phyloP scores from a whole-genome alignment of 768 basidiomycete genomes.

The Kwoniella sp. region DNA sequence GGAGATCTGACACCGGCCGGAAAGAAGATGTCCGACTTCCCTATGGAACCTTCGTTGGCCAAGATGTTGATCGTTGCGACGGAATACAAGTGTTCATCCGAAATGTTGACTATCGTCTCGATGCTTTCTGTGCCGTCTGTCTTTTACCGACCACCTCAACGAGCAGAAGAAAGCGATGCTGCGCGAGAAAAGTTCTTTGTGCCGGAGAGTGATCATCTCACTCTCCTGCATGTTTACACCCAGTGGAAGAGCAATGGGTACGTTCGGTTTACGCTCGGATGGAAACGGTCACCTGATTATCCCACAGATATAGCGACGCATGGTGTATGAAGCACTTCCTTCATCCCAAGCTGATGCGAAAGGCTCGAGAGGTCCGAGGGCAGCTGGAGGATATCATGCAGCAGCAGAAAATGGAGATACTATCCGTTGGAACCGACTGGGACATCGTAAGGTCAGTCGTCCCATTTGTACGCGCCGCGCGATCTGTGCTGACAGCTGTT shows the following conservation, averaged over 20 bases:
- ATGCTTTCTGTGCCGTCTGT: constrained; percentile 98
- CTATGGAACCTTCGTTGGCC: constrained; percentile 98
- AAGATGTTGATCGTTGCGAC: constrained; percentile 97
- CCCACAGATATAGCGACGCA: constrained; percentile 74
- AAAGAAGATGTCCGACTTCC: constrained; percentile 97
- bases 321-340: constrained; percentile 94
- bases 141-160: constrained; percentile 93
- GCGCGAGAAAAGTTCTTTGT: constrained; percentile 98
- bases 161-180: constrained; percentile 96
- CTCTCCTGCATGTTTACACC: constrained; percentile 89
- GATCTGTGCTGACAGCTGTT: neutral
- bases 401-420: constrained; percentile 90
- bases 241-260: constrained; percentile 97
- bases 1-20: constrained; percentile 91
- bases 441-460: constrained; percentile 67
- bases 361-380: constrained; percentile 87
- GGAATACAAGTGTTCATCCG: constrained; percentile 84
- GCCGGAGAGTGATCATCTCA: constrained; percentile 95
- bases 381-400: constrained; percentile 99
- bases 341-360: constrained; percentile 90
- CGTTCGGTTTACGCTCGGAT: constrained; percentile 43
- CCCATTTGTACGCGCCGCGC: neutral
- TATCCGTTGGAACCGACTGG: constrained; percentile 90
- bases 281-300: constrained; percentile 9
- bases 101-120: constrained; percentile 97